Percentiles rank a stretch among this genome's conserved stretches.
Evolutionary conservation across 1,139 yeast species (phyloP).

Genomic region (Sugiyamaella novakii): DNA sequence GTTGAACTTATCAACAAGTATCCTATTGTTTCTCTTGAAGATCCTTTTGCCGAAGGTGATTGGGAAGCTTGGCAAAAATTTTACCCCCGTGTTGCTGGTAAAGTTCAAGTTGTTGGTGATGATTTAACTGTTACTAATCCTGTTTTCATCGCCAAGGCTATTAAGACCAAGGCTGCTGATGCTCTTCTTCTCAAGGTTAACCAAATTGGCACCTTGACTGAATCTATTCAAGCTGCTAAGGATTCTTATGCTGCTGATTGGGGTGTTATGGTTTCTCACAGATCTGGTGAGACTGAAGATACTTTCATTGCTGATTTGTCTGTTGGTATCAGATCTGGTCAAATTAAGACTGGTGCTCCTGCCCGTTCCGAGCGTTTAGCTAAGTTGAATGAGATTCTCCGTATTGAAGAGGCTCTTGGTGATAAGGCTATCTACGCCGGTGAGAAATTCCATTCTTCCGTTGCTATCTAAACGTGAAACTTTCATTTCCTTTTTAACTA

Average conservation of each 20-base stretch:
- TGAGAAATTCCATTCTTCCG: slow-evolving; percentile 66
- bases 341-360: slow-evolving; percentile 99
- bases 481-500: no score
- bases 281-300: slow-evolving; percentile 99
- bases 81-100: slow-evolving; percentile 62
- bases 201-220: slow-evolving; percentile 82
- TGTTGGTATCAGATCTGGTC: slow-evolving; percentile 96
- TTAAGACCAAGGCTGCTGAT: slow-evolving; percentile 90
- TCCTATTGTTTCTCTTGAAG: slow-evolving; percentile 97
- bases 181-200: slow-evolving; percentile 90
- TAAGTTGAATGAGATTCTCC: slow-evolving; percentile 85
- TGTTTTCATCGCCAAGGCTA: slow-evolving; percentile 86
- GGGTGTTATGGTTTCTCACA: slow-evolving; percentile 96
- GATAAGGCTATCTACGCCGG: slow-evolving; percentile 95
- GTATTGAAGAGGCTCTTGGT: slow-evolving; percentile 97
- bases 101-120: slow-evolving; percentile 90
- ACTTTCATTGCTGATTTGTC: slow-evolving; percentile 94
- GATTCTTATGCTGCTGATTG: slow-evolving; percentile 83
- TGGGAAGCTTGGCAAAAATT: slow-evolving; percentile 96
- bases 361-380: slow-evolving; percentile 99
- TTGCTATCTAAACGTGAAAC: slow-evolving; percentile 14
- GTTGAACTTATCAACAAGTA: slow-evolving; percentile 74
- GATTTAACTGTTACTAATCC: slow-evolving; percentile 99
- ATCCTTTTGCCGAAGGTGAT: slow-evolving; percentile 98
- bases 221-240: slow-evolving; percentile 84